These are phyloP conservation scores for Sequoia sempervirens DNA, from an alignment of 75 land plant genomes.

Conservation along the genomic window DNA sequence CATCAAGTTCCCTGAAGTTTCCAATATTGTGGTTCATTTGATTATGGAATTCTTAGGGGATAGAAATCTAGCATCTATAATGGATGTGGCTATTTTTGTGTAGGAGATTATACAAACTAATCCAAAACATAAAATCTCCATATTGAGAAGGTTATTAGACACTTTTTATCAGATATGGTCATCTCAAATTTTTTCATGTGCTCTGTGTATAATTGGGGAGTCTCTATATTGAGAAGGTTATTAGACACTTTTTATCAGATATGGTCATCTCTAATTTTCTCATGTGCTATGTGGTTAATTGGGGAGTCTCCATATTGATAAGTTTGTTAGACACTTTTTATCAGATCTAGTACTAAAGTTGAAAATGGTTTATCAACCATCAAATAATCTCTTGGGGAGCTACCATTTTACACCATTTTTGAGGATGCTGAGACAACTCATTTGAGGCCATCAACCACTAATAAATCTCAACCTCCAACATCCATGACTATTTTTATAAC, in stretches of 20 bases:
- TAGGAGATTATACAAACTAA: conserved; percentile 85
- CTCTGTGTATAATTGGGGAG: too few relatives aligned
- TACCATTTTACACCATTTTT: conserved; percentile 61
- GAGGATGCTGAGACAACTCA: conserved; percentile 60
- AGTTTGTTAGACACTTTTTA: too few relatives aligned
- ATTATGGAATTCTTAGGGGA: conserved; percentile 93
- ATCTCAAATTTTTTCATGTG: too few relatives aligned
- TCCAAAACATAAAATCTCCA: conserved; percentile 71
- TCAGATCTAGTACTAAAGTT: too few relatives aligned
- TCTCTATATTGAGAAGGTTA: conserved; percentile 71
- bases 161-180: too few relatives aligned
- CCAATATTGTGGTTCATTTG: conserved; percentile 83
- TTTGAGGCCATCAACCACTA: conserved; percentile 22
- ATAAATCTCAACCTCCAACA: conserved; percentile 24
- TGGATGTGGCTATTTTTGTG: conserved; percentile 81
- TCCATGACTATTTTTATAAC: conserved; percentile 13
- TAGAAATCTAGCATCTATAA: conserved; percentile 72
- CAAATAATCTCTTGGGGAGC: conserved; percentile 83
- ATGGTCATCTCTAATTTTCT: conserved; percentile 67
- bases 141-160: too few relatives aligned
- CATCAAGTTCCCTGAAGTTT: conserved; percentile 86
- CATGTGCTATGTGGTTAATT: conserved; percentile 93
- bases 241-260: conserved; percentile 88
- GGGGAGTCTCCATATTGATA: conserved; percentile 42
- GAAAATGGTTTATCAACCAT: conserved; percentile 74